Conservation (phyloP, 2,329 filamentous ascomycete genomes). For the Fusarium torulosum region DNA sequence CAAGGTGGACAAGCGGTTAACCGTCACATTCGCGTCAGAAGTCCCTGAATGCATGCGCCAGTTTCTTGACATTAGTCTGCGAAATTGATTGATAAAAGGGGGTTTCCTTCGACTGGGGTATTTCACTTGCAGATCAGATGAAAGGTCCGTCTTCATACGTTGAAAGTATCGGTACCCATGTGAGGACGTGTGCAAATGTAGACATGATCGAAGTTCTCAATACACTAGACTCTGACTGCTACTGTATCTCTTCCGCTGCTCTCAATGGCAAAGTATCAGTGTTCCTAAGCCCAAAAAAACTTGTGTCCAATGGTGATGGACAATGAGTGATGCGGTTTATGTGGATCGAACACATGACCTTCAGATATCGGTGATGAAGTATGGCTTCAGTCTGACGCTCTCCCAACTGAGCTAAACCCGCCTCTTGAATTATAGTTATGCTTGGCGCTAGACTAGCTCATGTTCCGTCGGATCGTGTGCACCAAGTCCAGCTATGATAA, state of each 20-base stretch:
- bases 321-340: conserved; percentile 22
- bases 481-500: too few species aligned
- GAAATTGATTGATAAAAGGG: background rate
- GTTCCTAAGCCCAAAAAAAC: too few species aligned
- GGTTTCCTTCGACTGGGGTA: background rate
- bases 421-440: background rate
- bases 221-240: too few species aligned
- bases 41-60: conserved; percentile 15
- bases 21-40: conserved; percentile 10
- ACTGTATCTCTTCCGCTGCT: too few species aligned
- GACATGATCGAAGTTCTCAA: background rate
- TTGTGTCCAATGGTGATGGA: too few species aligned
- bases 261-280: too few species aligned
- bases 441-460: background rate
- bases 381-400: conserved; percentile 36
- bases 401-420: conserved; percentile 40
- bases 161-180: background rate
- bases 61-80: background rate
- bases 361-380: conserved; percentile 34
- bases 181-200: background rate
- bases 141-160: too few species aligned
- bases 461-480: background rate
- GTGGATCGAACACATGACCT: conserved; percentile 39
- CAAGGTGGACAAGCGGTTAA: conserved; percentile 31
- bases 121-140: too few species aligned